phyloP scores from a whole-genome alignment of 192 early-diverging fungal genomes.

The Coemansia sp. region DNA sequence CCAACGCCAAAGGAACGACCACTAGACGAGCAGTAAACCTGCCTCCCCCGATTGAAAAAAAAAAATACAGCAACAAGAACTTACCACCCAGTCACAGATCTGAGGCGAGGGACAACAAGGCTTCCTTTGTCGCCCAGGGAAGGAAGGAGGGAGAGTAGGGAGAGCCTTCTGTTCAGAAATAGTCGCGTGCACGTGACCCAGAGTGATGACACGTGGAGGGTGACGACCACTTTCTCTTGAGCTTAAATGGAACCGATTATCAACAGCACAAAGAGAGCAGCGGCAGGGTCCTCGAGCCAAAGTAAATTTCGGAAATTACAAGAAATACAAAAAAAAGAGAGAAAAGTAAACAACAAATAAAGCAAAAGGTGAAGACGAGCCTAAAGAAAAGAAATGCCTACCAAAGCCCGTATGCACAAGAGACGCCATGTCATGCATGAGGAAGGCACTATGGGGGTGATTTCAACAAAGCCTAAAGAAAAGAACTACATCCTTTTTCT shows the following conservation, averaged over 20 bases:
- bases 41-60: not conserved
- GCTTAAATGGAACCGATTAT: not conserved
- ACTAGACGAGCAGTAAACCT: not conserved
- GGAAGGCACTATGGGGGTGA: not conserved
- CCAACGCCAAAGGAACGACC: not conserved
- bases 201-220: not conserved
- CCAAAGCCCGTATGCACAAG: not conserved
- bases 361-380: not conserved
- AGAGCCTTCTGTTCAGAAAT: not conserved
- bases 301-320: not conserved
- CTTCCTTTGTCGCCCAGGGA: not conserved
- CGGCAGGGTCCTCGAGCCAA: not conserved
- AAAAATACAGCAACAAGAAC: not conserved
- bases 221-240: not conserved
- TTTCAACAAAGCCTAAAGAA: no score
- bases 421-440: not conserved
- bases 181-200: not conserved
- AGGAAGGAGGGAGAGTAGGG: not conserved
- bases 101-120: not conserved
- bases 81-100: not conserved
- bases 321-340: not conserved
- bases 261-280: conserved; percentile 3
- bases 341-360: not conserved
- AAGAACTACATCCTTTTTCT: no score
- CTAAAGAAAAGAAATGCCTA: not conserved